Base-by-base conservation (phyloP, 768 basidiomycete species). In the Pisolithus microcarpus region DNA sequence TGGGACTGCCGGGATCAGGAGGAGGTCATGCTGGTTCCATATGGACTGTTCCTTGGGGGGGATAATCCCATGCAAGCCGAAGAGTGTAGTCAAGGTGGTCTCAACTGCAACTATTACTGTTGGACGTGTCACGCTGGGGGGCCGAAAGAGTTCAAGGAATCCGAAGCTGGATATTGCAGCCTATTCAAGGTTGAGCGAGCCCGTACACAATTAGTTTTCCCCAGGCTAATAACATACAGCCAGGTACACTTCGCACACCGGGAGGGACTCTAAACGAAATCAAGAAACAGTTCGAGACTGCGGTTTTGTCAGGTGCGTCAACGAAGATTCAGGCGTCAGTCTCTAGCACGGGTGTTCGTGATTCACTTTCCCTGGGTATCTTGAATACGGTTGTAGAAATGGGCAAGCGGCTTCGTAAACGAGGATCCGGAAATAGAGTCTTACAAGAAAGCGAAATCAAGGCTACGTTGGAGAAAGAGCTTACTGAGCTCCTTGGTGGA, bases 11-110 rank as follows among this genome's bases (percentile, higher is more conserved):
- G 60, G 28, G 10, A 51, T 26, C 3, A 58, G 1, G 50, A 63
- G n/a, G 56, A 66, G 23, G 57, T 69, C n/a, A 43, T 64, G 38
- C 43, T 70, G 0, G 46, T 56, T 0, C 65, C 56, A 0, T 70
- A 64, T 26, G 26, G 30, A 0, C 51, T 68, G 0, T 53, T 69
- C 15, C 21, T 63, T 1, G 43, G 56, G 0, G 59, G 63, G 5
- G 62, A 72, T 51, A 72, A 72, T 19, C 71, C 65, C 0, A 70
- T 71, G 71, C 71, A 72, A 18, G 61, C 68, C 0, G 67, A 72
- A 34, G 59, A 62, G 5, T 70, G 63, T 36, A 65, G 62, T 19
- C 68, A 70, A 15, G 58, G 54, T 18, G 66, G 70, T 0, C 36
- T 69, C 0, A 59, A 47, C 7, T 60, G 63, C 13, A 72, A 71